Base-by-base conservation (phyloP, 2,329 filamentous ascomycete species). In the Calonectria honghensis region DNA sequence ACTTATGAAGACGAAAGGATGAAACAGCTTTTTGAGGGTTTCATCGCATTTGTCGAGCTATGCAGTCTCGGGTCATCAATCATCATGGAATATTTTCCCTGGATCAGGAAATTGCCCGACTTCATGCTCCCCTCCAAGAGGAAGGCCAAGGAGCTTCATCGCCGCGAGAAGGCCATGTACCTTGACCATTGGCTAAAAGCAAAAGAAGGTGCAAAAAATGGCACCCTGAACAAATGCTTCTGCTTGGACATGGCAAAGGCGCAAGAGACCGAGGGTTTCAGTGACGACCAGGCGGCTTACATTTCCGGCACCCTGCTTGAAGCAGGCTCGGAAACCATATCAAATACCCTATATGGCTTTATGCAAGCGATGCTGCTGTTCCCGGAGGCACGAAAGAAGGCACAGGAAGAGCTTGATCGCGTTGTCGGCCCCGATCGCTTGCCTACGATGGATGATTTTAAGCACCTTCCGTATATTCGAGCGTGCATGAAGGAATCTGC, bases 361-460 rank as follows among this genome's bases (percentile, higher is more conserved):
- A 32, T 61, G n/a, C 57, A 61, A 32, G 57, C 57, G 3, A 61
- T 61, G 57, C n/a, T 61, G n/a, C n/a, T 61, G 16, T 61, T 61
- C 57, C 57, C 57, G 18, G 35, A 61, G 24, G 35, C 31, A 41
- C 57, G 41, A n/a, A 61, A 29, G 14, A 35, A n/a, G 11, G 35
- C 35, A 1, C 57, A 61, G n/a, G 57, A 61, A 27, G 57, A 61
- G 14, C 11, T 61, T 10, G 57, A 61, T n/a, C 57, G 57, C 2
- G 57, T 61, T 24, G 57, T 61, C 13, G 57, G 57, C 27, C 18
- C n/a, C n/a, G 57, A 27, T 27, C 57, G 57, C 35, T 61, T 61
- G 35, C 57, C 57, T 29, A 13, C 24, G 6, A 61, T 61, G 20
- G 35, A 61, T 4, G 57, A 63, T 39, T 27, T 41, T 2, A 39